phyloP scores from a whole-genome alignment of 2,329 filamentous ascomycete genomes.

The Thelonectria olida region DNA sequence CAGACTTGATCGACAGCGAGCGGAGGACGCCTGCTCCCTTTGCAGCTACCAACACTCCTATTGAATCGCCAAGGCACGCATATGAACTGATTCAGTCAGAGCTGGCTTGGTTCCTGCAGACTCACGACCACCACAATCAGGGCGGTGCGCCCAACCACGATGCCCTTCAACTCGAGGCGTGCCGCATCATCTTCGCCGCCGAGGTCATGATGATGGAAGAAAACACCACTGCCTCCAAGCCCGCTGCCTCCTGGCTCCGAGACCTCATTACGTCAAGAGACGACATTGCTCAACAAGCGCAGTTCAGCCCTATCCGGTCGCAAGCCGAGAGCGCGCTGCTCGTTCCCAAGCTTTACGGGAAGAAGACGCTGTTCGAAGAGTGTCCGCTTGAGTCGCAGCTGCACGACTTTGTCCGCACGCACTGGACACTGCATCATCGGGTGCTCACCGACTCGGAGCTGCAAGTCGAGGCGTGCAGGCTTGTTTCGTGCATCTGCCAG shows the following conservation, averaged over 20 bases:
- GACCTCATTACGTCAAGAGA: constrained; percentile 24
- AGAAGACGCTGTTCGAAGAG: constrained; percentile 12
- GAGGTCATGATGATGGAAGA: constrained; percentile 22
- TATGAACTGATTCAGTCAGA: constrained; percentile 23
- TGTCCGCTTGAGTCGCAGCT: constrained; percentile 12
- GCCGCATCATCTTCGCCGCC: constrained; percentile 25
- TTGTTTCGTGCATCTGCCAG: constrained; percentile 5
- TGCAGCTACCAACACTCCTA: constrained; percentile 17
- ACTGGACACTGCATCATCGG: not conserved
- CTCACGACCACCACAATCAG: constrained; percentile 8
- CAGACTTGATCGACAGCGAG: constrained; percentile 35
- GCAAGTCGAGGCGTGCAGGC: constrained; percentile 13
- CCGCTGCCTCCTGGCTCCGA: constrained; percentile 21
- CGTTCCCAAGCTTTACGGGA: not conserved
- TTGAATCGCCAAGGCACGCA: constrained; percentile 15
- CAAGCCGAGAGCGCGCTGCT: constrained; percentile 8
- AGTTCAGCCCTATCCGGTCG: constrained; percentile 12
- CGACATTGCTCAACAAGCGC: constrained; percentile 3
- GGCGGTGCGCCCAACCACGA: not conserved
- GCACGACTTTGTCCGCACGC: not conserved
- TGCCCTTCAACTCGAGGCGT: constrained; percentile 16
- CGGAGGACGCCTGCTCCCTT: constrained; percentile 30
- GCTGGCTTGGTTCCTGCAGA: constrained; percentile 15
- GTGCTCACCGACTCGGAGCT: constrained; percentile 12
- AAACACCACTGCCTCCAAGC: not conserved